Base-by-base conservation (phyloP, 768 basidiomycete species). In the Boletus sensibilis region DNA sequence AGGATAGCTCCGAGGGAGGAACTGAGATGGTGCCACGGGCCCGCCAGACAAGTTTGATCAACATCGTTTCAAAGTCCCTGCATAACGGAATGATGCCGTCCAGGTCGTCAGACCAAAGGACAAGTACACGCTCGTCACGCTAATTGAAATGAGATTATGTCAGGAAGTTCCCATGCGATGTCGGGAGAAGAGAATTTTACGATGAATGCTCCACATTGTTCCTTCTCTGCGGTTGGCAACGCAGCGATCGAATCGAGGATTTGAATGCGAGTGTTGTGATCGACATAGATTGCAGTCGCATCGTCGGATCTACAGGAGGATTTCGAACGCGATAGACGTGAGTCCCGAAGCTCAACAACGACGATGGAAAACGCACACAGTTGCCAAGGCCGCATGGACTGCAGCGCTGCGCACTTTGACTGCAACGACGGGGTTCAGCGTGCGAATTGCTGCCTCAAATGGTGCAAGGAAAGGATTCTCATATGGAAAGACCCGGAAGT, bases 201-300 rank as follows among this genome's bases (percentile, higher is more conserved):
- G 51, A 93, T 80, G 68, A 95, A 95, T 13, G 93, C 93, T 20
- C 86, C 93, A 48, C 88, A 92, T 64, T 94, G 92, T 67, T 94
- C 92, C 75, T 94, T 94, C 68, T 94, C 90, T 8, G 92, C 92
- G 39, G 81, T 79, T 7, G 87, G 82, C 40, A 95, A 75, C 54
- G 82, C 78, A 50, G 68, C 64, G 62, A 94, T 83, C 16, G 82
- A 82, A 56, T 90, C 87, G 25, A 95, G 70, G 53, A 95, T 85
- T 72, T 95, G 93, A 50, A 95, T 94, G 7, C 91, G 87, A 1
- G 92, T 94, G 67, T 93, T 84, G 53, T 72, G 68, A 72, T 92
- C 89, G 57, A 95, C 80, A 63, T 85, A 85, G 59, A 91, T 83
- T 31, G 81, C 82, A 11, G 69, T 70, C 1, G 81, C 80, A 61